Evolutionary conservation across 805 yeast genomes (phyloP), one percentile per base, ranked within the genome.

Genomic region (Cyberlindnera euphorbiae): DNA sequence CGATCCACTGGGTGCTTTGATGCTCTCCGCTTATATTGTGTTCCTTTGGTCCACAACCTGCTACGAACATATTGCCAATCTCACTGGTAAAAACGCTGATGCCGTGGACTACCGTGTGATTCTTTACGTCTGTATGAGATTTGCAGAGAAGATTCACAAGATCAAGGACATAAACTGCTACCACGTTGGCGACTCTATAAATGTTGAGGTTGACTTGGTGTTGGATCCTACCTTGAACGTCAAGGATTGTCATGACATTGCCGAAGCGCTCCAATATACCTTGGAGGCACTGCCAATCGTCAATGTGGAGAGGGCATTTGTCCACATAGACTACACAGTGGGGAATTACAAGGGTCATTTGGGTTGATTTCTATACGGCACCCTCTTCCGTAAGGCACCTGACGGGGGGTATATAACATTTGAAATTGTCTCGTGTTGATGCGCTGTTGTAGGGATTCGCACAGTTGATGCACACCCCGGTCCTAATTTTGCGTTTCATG

Each of bases 191-290:
- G 94, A 84, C 57, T 65, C 78, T 26, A 62, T 82, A 32, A 79
- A 77, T 50, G 89, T 82, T 27, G 94, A 84, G 53, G 83, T 83
- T 17, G 94, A 83, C 49, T 59, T 84, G 27, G 76, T 82, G 5
- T 68, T 76, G 35, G 75, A 75, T 44, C 62, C 63, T 18, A 54
- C 66, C 8, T 58, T 79, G 45, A 55, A 66, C 3, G 61, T 83
- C 50, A 71, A 77, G 40, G 94, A 84, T 49, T 67, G 79, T 36
- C 94, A 84, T 56, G 94, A 84, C 54, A 66, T 84, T 24, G 94
- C 86, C 4, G 94, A 83, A 56, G 79, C 89, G 0, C 60, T 84
- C 30, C 94, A 84, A 58, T 84, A 82, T 51, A 83, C 93, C 2
- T 66, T 84, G 17, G 94, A 84, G 46, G 76, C 88, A 0, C 61